A percentile compares a stretch with the other conserved stretches of the same genome.
phyloP scores from a whole-genome alignment of 148 eudicot species.

The Selenicereus undatus region DNA sequence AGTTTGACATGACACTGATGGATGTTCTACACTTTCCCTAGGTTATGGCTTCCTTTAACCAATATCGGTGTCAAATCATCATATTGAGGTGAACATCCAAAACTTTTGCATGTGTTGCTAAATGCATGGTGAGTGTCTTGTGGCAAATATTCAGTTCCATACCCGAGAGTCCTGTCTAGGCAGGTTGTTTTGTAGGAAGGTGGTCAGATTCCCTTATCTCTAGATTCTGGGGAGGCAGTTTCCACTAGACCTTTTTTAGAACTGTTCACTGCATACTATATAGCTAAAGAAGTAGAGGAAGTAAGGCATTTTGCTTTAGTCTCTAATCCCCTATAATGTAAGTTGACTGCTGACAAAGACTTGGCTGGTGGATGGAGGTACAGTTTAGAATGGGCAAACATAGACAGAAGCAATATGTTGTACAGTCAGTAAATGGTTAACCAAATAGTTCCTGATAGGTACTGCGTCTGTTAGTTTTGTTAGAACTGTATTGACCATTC shows the following conservation, averaged over 20 bases:
- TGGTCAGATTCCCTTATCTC: not conserved
- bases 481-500: not conserved
- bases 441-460: not conserved
- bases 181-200: too few relatives aligned
- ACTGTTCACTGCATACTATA: not conserved
- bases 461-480: not conserved
- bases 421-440: not conserved
- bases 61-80: too few relatives aligned
- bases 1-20: too few relatives aligned
- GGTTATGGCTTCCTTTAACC: too few relatives aligned
- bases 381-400: not conserved
- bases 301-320: not conserved
- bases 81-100: too few relatives aligned
- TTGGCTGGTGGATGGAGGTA: too few relatives aligned
- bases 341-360: not conserved
- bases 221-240: too few relatives aligned
- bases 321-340: not conserved
- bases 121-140: too few relatives aligned
- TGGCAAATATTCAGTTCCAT: too few relatives aligned
- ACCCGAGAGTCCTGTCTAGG: too few relatives aligned
- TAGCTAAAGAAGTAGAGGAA: not conserved
- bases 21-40: too few relatives aligned
- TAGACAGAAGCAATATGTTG: not conserved
- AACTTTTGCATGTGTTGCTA: too few relatives aligned
- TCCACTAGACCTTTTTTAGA: not conserved